Percentiles rank a stretch among this genome's conserved stretches.
phyloP scores from a whole-genome alignment of 306 rosid genomes.

The Sophora flavescens region DNA sequence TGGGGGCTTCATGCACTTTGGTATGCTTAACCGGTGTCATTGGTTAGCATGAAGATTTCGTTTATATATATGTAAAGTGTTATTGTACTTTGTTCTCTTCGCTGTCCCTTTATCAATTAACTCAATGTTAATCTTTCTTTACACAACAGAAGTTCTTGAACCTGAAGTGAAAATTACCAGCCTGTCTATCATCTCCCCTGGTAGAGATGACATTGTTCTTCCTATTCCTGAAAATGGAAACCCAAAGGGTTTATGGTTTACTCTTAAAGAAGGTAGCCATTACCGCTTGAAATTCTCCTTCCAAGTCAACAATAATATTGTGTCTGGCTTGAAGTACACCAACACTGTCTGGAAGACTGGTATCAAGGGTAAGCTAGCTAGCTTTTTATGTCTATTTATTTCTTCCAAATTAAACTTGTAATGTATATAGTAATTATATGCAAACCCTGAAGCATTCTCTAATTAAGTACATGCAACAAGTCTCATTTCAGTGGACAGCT shows the following conservation, averaged over 20 bases:
- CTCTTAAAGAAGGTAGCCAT: constrained; percentile 91
- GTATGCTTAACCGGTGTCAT: too few species aligned
- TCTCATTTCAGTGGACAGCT: constrained; percentile 73
- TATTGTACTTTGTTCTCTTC: too few species aligned
- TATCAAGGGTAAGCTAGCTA: constrained; percentile 80
- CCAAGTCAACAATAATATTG: constrained; percentile 83
- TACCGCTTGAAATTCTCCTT: constrained; percentile 78
- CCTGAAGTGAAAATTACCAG: constrained; percentile 87
- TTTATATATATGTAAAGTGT: too few species aligned
- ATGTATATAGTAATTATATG: neutral
- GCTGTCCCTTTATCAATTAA: neutral
- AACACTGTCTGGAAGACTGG: constrained; percentile 92
- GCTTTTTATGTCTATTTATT: neutral
- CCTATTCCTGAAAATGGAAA: constrained; percentile 77
- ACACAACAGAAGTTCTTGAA: constrained; percentile 71
- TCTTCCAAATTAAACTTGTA: neutral
- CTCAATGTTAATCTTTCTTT: neutral
- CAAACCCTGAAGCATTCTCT: constrained; percentile 21
- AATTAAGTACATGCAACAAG: neutral
- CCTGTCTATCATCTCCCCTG: constrained; percentile 73
- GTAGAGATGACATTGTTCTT: constrained; percentile 76
- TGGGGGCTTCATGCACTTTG: too few species aligned
- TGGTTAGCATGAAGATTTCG: too few species aligned
- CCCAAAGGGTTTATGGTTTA: constrained; percentile 91
- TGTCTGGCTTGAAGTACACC: constrained; percentile 90